These are phyloP conservation scores for Phlebopus sp. DNA, from an alignment of 1,284 basidiomycete genomes.

Conservation along the genomic window DNA sequence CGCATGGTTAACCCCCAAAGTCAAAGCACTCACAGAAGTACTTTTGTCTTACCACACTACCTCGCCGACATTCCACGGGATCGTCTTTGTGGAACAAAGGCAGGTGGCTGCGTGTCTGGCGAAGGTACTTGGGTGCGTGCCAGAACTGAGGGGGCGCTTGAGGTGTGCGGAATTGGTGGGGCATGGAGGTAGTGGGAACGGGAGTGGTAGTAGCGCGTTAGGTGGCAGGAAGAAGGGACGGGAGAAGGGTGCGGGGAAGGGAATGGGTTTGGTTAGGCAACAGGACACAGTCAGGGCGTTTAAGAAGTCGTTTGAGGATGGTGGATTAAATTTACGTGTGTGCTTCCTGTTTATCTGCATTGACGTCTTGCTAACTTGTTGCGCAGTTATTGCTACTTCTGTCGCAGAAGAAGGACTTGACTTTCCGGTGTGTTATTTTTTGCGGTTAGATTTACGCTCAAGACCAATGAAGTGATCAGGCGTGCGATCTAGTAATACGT, in stretches of 20 bases:
- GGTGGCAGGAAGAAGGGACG: conserved; percentile 17
- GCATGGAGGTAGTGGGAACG: conserved; percentile 37
- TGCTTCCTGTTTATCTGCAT: conserved; percentile 15
- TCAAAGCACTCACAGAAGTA: conserved; percentile 57
- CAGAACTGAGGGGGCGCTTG: conserved; percentile 54
- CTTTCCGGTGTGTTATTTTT: conserved; percentile 56
- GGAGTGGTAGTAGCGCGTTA: conserved; percentile 5
- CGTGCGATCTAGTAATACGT: conserved; percentile 80
- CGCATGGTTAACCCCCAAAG: conserved; percentile 71
- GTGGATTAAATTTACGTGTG: conserved; percentile 68
- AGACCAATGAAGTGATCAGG: conserved; percentile 38
- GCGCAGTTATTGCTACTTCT: conserved; percentile 72
- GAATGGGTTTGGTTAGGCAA: conserved; percentile 52
- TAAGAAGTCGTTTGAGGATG: conserved; percentile 58
- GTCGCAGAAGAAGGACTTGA: conserved; percentile 89
- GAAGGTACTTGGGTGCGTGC: conserved; percentile 57
- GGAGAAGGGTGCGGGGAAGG: conserved; percentile 35
- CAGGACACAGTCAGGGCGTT: conserved; percentile 63
- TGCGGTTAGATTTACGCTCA: background rate
- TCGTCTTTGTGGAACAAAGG: conserved; percentile 82
- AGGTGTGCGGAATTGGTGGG: conserved; percentile 68
- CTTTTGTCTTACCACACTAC: conserved; percentile 51
- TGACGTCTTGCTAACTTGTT: background rate
- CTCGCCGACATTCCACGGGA: conserved; percentile 61
- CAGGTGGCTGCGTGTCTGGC: conserved; percentile 73